Evolutionary conservation across 805 yeast genomes (phyloP).

Genomic region (Groenewaldozyma salmanticensis): DNA sequence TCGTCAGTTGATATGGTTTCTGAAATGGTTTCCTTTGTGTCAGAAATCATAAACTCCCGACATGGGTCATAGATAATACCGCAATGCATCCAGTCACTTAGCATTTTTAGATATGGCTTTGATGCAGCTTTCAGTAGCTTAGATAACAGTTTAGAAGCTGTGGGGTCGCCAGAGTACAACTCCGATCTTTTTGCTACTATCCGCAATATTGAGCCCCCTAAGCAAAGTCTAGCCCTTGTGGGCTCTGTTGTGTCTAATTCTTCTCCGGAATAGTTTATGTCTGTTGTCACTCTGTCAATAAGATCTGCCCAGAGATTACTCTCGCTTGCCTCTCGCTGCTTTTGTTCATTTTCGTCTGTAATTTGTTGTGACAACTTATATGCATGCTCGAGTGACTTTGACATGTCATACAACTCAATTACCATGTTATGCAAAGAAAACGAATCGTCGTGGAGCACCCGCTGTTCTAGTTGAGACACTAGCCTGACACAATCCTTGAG

Average conservation of each 20-base stretch:
- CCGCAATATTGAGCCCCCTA: conserved; percentile 69
- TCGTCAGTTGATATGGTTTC: conserved; percentile 22
- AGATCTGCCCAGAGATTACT: no score
- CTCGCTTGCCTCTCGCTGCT: conserved; percentile 24
- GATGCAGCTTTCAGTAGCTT: conserved; percentile 51
- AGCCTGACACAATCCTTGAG: conserved; percentile 27
- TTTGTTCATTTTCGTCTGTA: conserved; percentile 27
- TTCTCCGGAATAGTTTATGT: not conserved
- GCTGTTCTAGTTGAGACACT: conserved; percentile 39
- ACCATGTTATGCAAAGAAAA: conserved; percentile 56
- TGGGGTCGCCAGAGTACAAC: conserved; percentile 55
- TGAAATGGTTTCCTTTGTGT: conserved; percentile 18
- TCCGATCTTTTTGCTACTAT: conserved; percentile 51
- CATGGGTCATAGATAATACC: conserved; percentile 73
- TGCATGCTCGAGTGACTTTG: conserved; percentile 41
- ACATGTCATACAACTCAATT: conserved; percentile 34
- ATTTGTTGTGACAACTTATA: conserved; percentile 48
- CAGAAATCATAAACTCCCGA: conserved; percentile 70
- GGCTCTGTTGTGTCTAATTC: conserved; percentile 10
- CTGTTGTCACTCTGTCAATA: conserved; percentile 35
- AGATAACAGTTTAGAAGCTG: conserved; percentile 42
- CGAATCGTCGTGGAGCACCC: conserved; percentile 36
- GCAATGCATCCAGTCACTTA: conserved; percentile 67
- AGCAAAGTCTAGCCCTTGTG: conserved; percentile 25
- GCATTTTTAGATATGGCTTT: conserved; percentile 50